Evolutionary conservation across 208 protist genomes (phyloP), one percentile per base, ranked within the genome.

Genomic region (Crithidia brevicula): DNA sequence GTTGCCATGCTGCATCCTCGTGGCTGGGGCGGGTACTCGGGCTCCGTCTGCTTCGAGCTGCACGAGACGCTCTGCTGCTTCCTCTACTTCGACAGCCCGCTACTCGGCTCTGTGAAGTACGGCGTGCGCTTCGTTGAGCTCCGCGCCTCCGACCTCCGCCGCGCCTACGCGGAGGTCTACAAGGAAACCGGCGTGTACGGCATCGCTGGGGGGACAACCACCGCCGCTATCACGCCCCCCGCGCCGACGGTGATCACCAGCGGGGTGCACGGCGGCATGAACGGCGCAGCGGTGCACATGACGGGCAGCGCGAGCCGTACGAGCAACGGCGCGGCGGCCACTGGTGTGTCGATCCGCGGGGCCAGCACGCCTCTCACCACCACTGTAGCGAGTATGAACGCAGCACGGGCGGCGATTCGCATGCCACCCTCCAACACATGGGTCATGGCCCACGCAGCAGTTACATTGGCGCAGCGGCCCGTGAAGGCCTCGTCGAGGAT

Each of bases 11-110:
- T 94, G 50, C 82, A 86, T 27, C 81, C 86, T 13, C 75, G 72
- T 10, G 45, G 70, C 9, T 94, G 89, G 86, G 79, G 84, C 58
- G 83, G 86, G 31, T 94, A 81, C 72, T 72, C 76, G 13, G 86
- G 83, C 43, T 77, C 52, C 22, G 79, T 89, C 22, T 92, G 85
- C 76, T 94, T 88, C 75, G 78, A 82, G 42, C 43, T 94, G 33
- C 49, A 75, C 36, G 72, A 82, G 20, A 60, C 67, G 33, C 45
- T 91, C 13, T 76, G 76, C 58, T 88, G 79, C 70, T 87, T 87
- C 61, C 73, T 90, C 42, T 91, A 81, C 73, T 89, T 91, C 63
- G 89, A 94, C 43, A 78, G 67, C 61, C 74, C 86, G 3, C 61
- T 94, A 58, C 75, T 94, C 54, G 80, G 79, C 13, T 74, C 67